Evolutionary conservation across 2,329 filamentous ascomycete species (phyloP).

Genomic region (Lecanoromycetidae sp.): DNA sequence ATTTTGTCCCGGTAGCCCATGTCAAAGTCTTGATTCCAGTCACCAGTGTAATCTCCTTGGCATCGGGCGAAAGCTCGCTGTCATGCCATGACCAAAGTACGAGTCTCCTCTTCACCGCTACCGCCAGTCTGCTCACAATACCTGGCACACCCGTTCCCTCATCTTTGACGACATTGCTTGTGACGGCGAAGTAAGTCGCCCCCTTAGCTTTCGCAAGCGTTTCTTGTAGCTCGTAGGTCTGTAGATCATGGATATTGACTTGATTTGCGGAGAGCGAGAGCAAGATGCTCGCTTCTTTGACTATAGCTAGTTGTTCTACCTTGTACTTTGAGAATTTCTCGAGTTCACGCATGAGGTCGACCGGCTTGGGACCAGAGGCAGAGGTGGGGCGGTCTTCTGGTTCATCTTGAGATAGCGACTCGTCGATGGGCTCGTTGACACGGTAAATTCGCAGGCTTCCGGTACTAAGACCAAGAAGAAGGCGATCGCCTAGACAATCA

Average conservation of each 20-base stretch:
- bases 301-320: constrained; percentile 85
- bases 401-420: constrained; percentile 31
- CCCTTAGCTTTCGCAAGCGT: constrained; percentile 73
- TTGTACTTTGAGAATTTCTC: constrained; percentile 87
- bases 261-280: constrained; percentile 84
- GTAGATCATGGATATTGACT: constrained; percentile 79
- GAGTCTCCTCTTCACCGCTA: constrained; percentile 82
- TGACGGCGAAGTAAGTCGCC: constrained; percentile 80
- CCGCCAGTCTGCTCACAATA: constrained; percentile 81
- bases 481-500: constrained; percentile 55
- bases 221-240: constrained; percentile 71
- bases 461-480: constrained; percentile 84
- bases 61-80: constrained; percentile 67
- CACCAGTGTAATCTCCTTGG: constrained; percentile 63
- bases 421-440: constrained; percentile 54
- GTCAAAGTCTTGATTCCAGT: constrained; percentile 80
- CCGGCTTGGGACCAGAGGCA: constrained; percentile 40
- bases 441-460: constrained; percentile 84
- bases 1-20: constrained; percentile 76
- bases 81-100: constrained; percentile 94
- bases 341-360: constrained; percentile 78
- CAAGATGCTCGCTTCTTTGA: constrained; percentile 87
- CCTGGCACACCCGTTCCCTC: constrained; percentile 74
- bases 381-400: constrained; percentile 22
- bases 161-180: constrained; percentile 91